These are phyloP conservation scores for Dothiorella sarmentorum DNA, from an alignment of 2,329 filamentous ascomycete genomes.

Conservation along the genomic window DNA sequence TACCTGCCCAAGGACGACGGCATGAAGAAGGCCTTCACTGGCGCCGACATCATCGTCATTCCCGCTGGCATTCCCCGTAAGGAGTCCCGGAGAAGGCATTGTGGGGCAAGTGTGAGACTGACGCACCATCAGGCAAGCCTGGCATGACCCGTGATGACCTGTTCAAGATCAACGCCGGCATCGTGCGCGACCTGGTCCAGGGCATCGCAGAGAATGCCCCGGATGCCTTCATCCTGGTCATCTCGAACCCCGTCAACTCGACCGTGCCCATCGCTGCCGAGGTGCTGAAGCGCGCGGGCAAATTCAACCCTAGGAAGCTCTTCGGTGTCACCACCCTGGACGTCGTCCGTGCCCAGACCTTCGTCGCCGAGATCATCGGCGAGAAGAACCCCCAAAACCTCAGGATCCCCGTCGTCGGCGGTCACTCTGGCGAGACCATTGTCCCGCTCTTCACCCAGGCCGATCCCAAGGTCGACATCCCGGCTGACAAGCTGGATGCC, in stretches of 20 bases:
- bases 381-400: constrained; percentile 78
- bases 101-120: background rate
- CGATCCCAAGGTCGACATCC: constrained; percentile 73
- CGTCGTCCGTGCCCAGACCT: constrained; percentile 96
- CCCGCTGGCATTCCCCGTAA: constrained; percentile 95
- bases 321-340: constrained; percentile 99
- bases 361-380: constrained; percentile 81
- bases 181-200: constrained; percentile 91
- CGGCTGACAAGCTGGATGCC: constrained; percentile 83
- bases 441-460: constrained; percentile 95
- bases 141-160: constrained; percentile 99
- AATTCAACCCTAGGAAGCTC: constrained; percentile 92
- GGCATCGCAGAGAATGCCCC: constrained; percentile 82
- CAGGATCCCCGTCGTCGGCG: constrained; percentile 88
- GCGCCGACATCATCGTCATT: constrained; percentile 94
- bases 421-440: constrained; percentile 97
- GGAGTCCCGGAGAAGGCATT: constrained; percentile 29
- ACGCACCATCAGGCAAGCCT: constrained; percentile 72
- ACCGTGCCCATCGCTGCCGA: constrained; percentile 97
- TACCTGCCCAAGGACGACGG: constrained; percentile 83
- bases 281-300: constrained; percentile 86
- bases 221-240: constrained; percentile 92
- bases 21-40: constrained; percentile 82
- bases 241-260: constrained; percentile 99
- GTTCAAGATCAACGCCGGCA: constrained; percentile 99